phyloP scores from a whole-genome alignment of 2,329 filamentous ascomycete species.

The Plenodomus lindquistii region DNA sequence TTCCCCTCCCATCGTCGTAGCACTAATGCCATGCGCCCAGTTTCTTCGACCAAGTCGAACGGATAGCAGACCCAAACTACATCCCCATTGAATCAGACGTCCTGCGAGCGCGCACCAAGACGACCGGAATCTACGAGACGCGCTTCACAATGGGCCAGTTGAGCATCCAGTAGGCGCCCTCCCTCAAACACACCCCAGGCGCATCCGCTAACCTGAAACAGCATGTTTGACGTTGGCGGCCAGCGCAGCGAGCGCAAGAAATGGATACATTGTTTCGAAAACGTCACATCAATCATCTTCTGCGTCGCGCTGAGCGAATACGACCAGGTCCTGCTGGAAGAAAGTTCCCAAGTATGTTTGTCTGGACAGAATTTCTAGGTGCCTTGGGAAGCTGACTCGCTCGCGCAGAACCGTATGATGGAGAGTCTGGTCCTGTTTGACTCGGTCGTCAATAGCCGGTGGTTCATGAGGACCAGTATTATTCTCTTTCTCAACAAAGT shows the following conservation, averaged over 20 bases:
- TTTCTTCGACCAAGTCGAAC: slow-evolving; percentile 90
- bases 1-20: too few relatives aligned
- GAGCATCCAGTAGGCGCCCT: slow-evolving; percentile 84
- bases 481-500: slow-evolving; percentile 99
- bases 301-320: slow-evolving; percentile 98
- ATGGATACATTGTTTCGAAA: slow-evolving; percentile 99
- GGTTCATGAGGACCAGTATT: slow-evolving; percentile 99
- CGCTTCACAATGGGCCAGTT: slow-evolving; percentile 98
- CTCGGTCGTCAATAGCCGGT: slow-evolving; percentile 96
- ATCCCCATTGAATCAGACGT: slow-evolving; percentile 94
- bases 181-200: slow-evolving; percentile 8
- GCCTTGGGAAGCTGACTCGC: slow-evolving; percentile 25
- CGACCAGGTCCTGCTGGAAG: slow-evolving; percentile 93
- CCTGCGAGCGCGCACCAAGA: slow-evolving; percentile 93
- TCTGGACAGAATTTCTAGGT: slow-evolving; percentile 1
- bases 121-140: slow-evolving; percentile 98
- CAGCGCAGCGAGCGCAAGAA: slow-evolving; percentile 98
- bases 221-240: slow-evolving; percentile 99
- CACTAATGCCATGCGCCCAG: slow-evolving; percentile 63
- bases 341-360: slow-evolving; percentile 84
- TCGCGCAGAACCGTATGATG: slow-evolving; percentile 93
- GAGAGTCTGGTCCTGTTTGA: slow-evolving; percentile 95
- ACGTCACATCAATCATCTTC: slow-evolving; percentile 99
- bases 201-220: slow-evolving; percentile 50
- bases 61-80: slow-evolving; percentile 84